phyloP scores from a whole-genome alignment of 2,329 filamentous ascomycete genomes.

The Colletotrichum somersetense region DNA sequence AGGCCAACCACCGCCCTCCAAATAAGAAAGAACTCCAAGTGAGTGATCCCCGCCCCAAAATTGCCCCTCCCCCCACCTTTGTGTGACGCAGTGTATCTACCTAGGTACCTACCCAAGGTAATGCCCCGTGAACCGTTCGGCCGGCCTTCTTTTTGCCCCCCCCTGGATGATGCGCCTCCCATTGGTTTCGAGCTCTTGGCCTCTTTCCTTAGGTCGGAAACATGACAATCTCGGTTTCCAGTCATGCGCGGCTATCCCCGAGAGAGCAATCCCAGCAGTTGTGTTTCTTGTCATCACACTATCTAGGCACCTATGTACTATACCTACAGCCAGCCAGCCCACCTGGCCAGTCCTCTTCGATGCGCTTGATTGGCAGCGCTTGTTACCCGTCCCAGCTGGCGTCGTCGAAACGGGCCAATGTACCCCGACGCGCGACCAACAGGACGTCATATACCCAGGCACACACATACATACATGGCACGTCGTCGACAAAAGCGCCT shows the following conservation, averaged over 20 bases:
- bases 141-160: neutral
- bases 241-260: conserved; percentile 2
- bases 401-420: conserved; percentile 37
- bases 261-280: conserved; percentile 18
- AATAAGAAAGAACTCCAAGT: neutral
- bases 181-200: conserved; percentile 23
- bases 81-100: conserved; percentile 27
- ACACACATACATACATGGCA: neutral
- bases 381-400: conserved; percentile 35
- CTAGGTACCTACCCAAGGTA: too few relatives aligned
- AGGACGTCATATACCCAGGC: conserved; percentile 5
- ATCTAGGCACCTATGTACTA: too few relatives aligned
- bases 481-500: conserved; percentile 30
- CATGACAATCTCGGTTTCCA: conserved; percentile 5
- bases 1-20: conserved; percentile 8
- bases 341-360: conserved; percentile 7
- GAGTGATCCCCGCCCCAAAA: neutral
- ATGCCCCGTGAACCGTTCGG: too few relatives aligned
- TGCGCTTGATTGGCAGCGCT: conserved; percentile 36
- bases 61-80: conserved; percentile 40
- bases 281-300: neutral
- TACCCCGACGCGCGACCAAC: conserved; percentile 30
- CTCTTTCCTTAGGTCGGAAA: neutral
- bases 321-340: neutral
- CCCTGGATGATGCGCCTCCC: conserved; percentile 14